Evolutionary conservation across 1,139 yeast species (phyloP).

Genomic region (Arxiozyma bovina): DNA sequence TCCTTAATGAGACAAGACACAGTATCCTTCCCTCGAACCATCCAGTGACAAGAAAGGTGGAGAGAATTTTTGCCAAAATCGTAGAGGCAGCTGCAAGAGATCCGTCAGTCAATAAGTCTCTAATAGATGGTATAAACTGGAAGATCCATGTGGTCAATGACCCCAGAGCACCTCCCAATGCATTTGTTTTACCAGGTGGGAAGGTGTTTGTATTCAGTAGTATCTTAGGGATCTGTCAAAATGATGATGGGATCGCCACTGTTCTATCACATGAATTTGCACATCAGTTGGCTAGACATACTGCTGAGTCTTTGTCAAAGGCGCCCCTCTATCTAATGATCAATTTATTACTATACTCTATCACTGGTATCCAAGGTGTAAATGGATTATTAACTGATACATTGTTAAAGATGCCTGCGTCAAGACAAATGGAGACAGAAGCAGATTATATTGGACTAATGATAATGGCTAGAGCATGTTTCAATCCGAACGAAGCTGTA

Average conservation of each 20-base stretch:
- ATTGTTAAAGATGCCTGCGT: slow-evolving; percentile 67
- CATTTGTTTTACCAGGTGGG: slow-evolving; percentile 93
- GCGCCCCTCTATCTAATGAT: slow-evolving; percentile 50
- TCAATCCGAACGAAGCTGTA: slow-evolving; percentile 63
- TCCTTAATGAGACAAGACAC: slow-evolving; percentile 41
- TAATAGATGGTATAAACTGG: slow-evolving; percentile 47
- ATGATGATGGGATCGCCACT: slow-evolving; percentile 89
- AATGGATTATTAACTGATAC: slow-evolving; percentile 51
- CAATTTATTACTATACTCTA: slow-evolving; percentile 41
- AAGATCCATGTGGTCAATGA: slow-evolving; percentile 71
- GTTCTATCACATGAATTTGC: slow-evolving; percentile 89
- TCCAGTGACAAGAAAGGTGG: slow-evolving; percentile 50
- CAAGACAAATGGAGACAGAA: slow-evolving; percentile 89
- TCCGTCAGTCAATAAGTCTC: slow-evolving; percentile 31
- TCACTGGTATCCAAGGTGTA: slow-evolving; percentile 46
- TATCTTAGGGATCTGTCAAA: slow-evolving; percentile 66
- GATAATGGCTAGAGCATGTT: slow-evolving; percentile 87
- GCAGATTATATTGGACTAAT: slow-evolving; percentile 92
- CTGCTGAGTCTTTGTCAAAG: slow-evolving; percentile 67
- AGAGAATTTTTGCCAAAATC: slow-evolving; percentile 52
- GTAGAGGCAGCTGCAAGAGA: slow-evolving; percentile 47
- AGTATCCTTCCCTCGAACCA: slow-evolving; percentile 45
- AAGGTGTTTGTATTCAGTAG: slow-evolving; percentile 83
- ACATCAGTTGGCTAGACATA: slow-evolving; percentile 87
- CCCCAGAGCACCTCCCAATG: slow-evolving; percentile 73